These are phyloP conservation scores for Calocybe gambosa DNA, from an alignment of 1,284 basidiomycete species.

Conservation along the genomic window DNA sequence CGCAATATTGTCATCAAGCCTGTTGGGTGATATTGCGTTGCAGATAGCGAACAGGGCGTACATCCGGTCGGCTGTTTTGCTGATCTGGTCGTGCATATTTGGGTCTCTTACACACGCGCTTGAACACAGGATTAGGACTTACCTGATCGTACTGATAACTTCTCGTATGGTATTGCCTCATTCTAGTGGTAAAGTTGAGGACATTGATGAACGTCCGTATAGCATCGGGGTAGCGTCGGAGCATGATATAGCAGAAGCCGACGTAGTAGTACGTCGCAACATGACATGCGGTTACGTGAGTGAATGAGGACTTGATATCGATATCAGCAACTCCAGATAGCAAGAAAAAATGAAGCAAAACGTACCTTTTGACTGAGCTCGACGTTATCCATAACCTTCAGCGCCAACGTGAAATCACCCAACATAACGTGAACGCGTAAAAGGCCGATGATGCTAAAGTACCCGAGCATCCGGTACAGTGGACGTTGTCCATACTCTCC, in stretches of 20 bases:
- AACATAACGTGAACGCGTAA: constrained; percentile 93
- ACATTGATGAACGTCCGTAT: constrained; percentile 91
- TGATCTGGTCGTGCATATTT: constrained; percentile 54
- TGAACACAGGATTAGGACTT: constrained; percentile 3
- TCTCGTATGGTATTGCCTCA: constrained; percentile 92
- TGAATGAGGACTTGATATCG: constrained; percentile 63
- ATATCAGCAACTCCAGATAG: constrained; percentile 10
- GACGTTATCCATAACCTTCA: constrained; percentile 94
- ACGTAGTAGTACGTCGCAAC: constrained; percentile 95
- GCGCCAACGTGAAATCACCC: constrained; percentile 92
- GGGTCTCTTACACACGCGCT: neutral
- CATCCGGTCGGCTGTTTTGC: constrained; percentile 97
- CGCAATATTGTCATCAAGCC: constrained; percentile 92
- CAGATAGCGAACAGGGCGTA: constrained; percentile 94
- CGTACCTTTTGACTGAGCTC: constrained; percentile 82
- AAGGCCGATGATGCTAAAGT: constrained; percentile 94
- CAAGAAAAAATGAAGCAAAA: neutral
- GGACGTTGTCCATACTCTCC: constrained; percentile 90
- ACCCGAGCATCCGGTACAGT: constrained; percentile 94
- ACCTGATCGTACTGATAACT: constrained; percentile 97
- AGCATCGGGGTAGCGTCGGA: constrained; percentile 91
- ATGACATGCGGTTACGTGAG: constrained; percentile 90
- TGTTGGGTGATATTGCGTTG: constrained; percentile 84
- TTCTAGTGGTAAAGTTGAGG: constrained; percentile 88
- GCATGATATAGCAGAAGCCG: constrained; percentile 94